phyloP scores from a whole-genome alignment of 2,329 filamentous ascomycete species.

The Colletotrichum somersetense region DNA sequence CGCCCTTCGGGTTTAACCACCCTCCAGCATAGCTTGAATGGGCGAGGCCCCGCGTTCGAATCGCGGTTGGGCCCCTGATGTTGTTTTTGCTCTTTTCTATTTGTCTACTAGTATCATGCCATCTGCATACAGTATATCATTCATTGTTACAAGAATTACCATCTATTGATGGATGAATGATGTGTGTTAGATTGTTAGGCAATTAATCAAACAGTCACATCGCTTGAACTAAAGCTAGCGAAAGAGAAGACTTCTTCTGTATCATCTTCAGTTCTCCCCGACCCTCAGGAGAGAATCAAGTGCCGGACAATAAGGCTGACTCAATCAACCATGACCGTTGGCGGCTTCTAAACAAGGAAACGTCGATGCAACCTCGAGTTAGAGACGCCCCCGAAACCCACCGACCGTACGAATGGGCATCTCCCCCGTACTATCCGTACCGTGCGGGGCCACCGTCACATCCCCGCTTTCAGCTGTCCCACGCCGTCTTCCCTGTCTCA shows the following conservation, averaged over 20 bases:
- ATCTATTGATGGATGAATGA: too few species aligned
- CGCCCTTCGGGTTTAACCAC: slow-evolving; percentile 36
- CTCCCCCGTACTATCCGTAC: slow-evolving; percentile 1
- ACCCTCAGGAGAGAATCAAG: background rate
- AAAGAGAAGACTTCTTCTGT: background rate
- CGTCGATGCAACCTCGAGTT: slow-evolving; percentile 24
- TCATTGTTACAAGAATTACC: too few species aligned
- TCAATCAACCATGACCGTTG: slow-evolving; percentile 15
- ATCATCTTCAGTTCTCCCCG: background rate
- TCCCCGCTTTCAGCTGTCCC: slow-evolving; percentile 42
- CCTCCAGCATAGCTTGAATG: slow-evolving; percentile 28
- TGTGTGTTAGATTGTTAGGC: too few species aligned
- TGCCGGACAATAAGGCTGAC: slow-evolving; percentile 22
- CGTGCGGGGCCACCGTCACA: slow-evolving; percentile 36
- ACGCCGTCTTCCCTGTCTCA: slow-evolving; percentile 41
- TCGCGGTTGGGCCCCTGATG: slow-evolving; percentile 35
- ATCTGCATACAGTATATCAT: too few species aligned
- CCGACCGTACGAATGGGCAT: slow-evolving; percentile 18
- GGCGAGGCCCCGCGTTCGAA: slow-evolving; percentile 40
- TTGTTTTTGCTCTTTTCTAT: background rate
- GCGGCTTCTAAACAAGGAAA: slow-evolving; percentile 20
- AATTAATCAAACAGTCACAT: too few species aligned
- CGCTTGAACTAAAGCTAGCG: background rate
- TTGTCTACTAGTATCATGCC: too few species aligned
- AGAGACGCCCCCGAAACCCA: background rate